phyloP scores from a whole-genome alignment of 768 basidiomycete species.

The Podaxis mareebaensis region DNA sequence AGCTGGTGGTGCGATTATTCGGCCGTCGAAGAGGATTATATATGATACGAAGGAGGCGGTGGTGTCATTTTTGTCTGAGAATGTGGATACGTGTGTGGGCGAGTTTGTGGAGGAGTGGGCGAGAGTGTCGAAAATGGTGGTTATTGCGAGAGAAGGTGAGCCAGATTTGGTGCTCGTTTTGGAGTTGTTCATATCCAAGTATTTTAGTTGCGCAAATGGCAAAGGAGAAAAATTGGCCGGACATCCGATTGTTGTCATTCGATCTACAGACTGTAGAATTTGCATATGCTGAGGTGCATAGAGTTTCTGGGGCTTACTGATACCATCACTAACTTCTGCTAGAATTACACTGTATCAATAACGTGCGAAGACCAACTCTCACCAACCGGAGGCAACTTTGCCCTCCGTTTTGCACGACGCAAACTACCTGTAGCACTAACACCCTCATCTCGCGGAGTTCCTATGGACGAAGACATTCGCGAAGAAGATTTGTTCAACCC shows the following conservation, averaged over 20 bases:
- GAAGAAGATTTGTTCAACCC: conserved; percentile 56
- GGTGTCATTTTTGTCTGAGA: conserved; percentile 84
- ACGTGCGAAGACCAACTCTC: conserved; percentile 77
- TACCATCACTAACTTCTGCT: neutral
- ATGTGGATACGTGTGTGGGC: conserved; percentile 86
- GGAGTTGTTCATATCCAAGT: neutral
- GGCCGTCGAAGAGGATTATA: conserved; percentile 85
- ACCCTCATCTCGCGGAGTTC: conserved; percentile 21
- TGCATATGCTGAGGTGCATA: conserved; percentile 64
- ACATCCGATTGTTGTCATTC: conserved; percentile 83
- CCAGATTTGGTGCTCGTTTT: conserved; percentile 9
- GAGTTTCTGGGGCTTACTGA: neutral
- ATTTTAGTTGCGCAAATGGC: conserved; percentile 81
- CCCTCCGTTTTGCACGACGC: conserved; percentile 68
- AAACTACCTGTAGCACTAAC: conserved; percentile 7
- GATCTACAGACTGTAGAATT: conserved; percentile 93
- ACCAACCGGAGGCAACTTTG: conserved; percentile 67
- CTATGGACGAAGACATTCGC: conserved; percentile 23
- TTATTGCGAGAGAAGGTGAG: conserved; percentile 85
- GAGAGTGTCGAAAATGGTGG: conserved; percentile 89
- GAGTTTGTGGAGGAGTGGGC: conserved; percentile 94
- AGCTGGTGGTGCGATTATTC: conserved; percentile 62
- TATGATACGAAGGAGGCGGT: conserved; percentile 89
- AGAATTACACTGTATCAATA: conserved; percentile 80
- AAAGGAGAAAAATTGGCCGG: conserved; percentile 67